phyloP scores from a whole-genome alignment of 2,329 filamentous ascomycete genomes.

The Sclerotinia sclerotiorum region DNA sequence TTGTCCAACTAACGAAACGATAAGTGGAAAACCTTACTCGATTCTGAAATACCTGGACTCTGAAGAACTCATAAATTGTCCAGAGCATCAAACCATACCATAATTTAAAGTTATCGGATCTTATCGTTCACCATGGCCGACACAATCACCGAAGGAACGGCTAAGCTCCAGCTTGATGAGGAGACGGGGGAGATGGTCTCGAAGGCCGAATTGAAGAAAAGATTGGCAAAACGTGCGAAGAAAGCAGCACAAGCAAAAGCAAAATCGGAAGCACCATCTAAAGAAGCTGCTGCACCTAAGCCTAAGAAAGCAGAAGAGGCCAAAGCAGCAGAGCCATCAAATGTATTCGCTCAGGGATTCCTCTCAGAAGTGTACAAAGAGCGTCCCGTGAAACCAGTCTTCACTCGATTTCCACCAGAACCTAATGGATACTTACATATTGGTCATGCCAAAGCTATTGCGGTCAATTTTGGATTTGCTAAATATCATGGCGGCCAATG shows the following conservation, averaged over 20 bases:
- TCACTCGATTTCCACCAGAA: constrained; percentile 78
- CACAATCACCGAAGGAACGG: constrained; percentile 45
- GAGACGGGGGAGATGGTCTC: constrained; percentile 67
- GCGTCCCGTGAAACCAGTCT: constrained; percentile 59
- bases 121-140: constrained; percentile 46
- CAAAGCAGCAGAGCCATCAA: constrained; percentile 35
- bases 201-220: constrained; percentile 63
- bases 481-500: constrained; percentile 73
- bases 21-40: neutral
- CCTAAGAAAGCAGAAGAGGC: constrained; percentile 39
- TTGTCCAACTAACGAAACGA: neutral
- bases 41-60: neutral
- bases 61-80: neutral
- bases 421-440: constrained; percentile 94
- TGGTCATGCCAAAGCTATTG: constrained; percentile 92
- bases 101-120: neutral
- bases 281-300: constrained; percentile 36
- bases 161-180: constrained; percentile 62
- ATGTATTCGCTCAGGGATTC: constrained; percentile 79
- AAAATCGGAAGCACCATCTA: constrained; percentile 47
- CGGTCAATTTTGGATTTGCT: constrained; percentile 95
- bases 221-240: constrained; percentile 57
- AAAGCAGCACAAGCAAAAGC: constrained; percentile 55
- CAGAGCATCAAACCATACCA: neutral
- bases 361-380: constrained; percentile 70